Evolutionary conservation across 2,329 filamentous ascomycete genomes (phyloP), one percentile per base, ranked within the genome.

Genomic region (Penicillium sp.): DNA sequence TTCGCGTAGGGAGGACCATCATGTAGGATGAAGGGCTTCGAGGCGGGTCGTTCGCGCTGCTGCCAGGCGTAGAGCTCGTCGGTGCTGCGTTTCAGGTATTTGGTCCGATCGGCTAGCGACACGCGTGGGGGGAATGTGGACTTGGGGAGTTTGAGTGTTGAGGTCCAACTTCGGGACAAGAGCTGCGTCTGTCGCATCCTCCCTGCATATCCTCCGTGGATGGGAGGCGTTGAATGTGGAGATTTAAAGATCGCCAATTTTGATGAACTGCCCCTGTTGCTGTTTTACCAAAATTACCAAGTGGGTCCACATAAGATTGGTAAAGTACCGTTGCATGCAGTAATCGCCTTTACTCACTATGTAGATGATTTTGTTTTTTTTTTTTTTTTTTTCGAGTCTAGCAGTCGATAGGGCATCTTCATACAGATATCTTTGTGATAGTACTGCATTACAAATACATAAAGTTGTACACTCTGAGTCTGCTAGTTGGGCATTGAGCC

Each of bases 1-100:
- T 98, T 98, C 56, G 93, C 93, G 68, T 97, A 98, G 0, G 93
- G 93, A 0, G 93, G 93, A 0, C 93, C 93, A 82, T 98, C 93
- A 66, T 97, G 93, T 7, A 98, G 77, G 1, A 90, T 76, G 58
- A 97, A 98, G 0, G 79, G 76, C 38, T 81, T 71, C 31, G 80
- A 71, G 28, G 67, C 69, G 3, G 80, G 74, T 55, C 82, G 73
- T 55, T 70, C 60, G 55, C 58, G 67, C 54, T 78, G 77, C 75
- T 98, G 93, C 91, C 91, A 96, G 64, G 81, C 75, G 74, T 97
- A 98, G 12, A 96, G 79, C 45, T 91, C 85, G 74, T 95, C 88
- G 70, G 89, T 86, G 71, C 87, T 93, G 81, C 82, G 78, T 64
- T 81, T 78, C 41, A 95, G 80, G 71, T 93, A 78, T 68, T 74